Evolutionary conservation across 106 monocot genomes (phyloP), one percentile per base, ranked within the genome.

Genomic region (Acanthochlamys bracteata): DNA sequence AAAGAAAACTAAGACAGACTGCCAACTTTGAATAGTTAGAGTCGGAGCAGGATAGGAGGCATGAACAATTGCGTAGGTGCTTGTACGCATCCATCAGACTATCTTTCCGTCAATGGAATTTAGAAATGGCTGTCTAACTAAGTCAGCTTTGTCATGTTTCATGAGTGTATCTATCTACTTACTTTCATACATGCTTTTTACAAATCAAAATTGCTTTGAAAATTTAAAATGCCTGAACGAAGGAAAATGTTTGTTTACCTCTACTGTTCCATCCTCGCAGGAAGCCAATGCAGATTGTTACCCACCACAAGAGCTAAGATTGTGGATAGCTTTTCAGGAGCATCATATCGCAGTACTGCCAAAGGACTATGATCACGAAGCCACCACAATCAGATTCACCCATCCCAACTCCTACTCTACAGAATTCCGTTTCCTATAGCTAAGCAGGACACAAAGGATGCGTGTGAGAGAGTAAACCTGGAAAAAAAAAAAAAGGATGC

Each of bases 381-480:
- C 75, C 83, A 89, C 98, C 98, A 99, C 20, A 89, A 66, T 7
- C 98, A 76, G 53, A 99, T 57, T 4, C 76, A 86, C 57, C 98
- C 98, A 77, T 99, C 98, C 92, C 98, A 92, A 75, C 98, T 92
- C 55, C 98, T 88, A 79, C 98, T 99, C 66, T 89, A 99, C 25
- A 99, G 79, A 74, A 92, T 63, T 20, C 86, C 89, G 74, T 83
- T 66, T 20, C 66, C 66, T 52, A 92, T 68, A 42, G 63, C 61
- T 55, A 98, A 79, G 40, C 79, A 91, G 64, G 85, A 92, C 21
- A 98, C 92, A 59, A 85, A 80, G 42, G 92, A 85, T 85, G 66
- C 73, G 79, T 41, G 62, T 39, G 70, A 92, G 88, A 19, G 84
- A 81, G 58, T 76, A 78, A 72, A 87, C 95, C 95, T 90, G 75